Conservation (phyloP, 805 yeast species). For the Yarrowia deformans region DNA sequence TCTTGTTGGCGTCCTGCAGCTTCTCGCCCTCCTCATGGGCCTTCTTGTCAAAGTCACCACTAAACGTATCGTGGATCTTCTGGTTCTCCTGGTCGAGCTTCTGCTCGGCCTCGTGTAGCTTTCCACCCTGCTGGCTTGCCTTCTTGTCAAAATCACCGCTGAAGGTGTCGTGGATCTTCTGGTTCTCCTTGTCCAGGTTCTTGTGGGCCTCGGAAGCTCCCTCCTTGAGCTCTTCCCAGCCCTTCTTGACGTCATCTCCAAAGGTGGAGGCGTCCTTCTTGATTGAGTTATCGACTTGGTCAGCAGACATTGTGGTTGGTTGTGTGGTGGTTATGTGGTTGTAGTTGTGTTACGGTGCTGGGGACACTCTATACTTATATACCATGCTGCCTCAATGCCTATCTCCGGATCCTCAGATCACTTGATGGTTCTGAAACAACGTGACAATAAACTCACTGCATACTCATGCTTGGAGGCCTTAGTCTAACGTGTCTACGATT, state of each 20-base stretch:
- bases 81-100: slow-evolving; percentile 21
- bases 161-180: slow-evolving; percentile 29
- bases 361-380: not conserved
- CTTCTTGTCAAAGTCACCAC: slow-evolving; percentile 26
- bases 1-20: slow-evolving; percentile 19
- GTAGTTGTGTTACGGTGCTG: too few relatives aligned
- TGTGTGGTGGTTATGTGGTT: not conserved
- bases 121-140: slow-evolving; percentile 3
- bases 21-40: slow-evolving; percentile 9
- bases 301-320: slow-evolving; percentile 15
- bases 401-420: slow-evolving; percentile 19
- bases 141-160: slow-evolving; percentile 18
- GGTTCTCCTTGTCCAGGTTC: slow-evolving; percentile 19
- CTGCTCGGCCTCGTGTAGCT: slow-evolving; percentile 4
- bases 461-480: not conserved
- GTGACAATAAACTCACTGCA: slow-evolving; percentile 17
- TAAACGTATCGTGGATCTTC: slow-evolving; percentile 26
- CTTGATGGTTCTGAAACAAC: slow-evolving; percentile 27
- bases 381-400: slow-evolving; percentile 9
- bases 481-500: not conserved
- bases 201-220: not conserved
- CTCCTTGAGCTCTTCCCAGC: slow-evolving; percentile 20
- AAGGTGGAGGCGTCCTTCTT: slow-evolving; percentile 5
- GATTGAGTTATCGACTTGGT: slow-evolving; percentile 15
- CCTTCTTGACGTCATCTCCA: slow-evolving; percentile 4